Conservation (phyloP, 495 filamentous ascomycete genomes). For the Aspergillus panamensis region DNA sequence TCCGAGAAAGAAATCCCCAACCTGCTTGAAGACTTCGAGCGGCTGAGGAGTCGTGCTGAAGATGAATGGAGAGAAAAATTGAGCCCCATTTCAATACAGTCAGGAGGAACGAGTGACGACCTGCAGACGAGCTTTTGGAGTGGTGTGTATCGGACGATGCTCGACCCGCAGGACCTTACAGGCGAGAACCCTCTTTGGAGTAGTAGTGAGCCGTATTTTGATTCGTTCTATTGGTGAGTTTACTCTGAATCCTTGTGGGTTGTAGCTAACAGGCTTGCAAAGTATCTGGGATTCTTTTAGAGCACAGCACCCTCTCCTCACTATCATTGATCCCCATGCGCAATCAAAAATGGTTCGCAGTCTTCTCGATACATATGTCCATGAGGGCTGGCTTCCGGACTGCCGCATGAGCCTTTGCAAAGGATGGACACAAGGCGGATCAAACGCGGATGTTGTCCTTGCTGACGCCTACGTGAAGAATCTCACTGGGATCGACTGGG, state of each 20-base stretch:
- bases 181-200: constrained; percentile 69
- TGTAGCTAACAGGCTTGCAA: constrained; percentile 13
- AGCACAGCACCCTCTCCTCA: constrained; percentile 61
- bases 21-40: constrained; percentile 32
- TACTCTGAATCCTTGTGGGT: background rate
- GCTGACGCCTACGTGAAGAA: constrained; percentile 73
- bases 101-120: constrained; percentile 50
- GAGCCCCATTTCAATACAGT: constrained; percentile 45
- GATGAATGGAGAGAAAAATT: constrained; percentile 48
- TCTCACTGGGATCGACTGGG: constrained; percentile 62
- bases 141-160: constrained; percentile 52
- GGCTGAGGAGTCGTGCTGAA: constrained; percentile 41
- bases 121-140: constrained; percentile 58
- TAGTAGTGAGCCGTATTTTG: constrained; percentile 61
- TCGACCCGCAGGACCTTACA: constrained; percentile 69
- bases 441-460: constrained; percentile 69
- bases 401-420: constrained; percentile 67
- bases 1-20: constrained; percentile 57
- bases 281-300: constrained; percentile 60
- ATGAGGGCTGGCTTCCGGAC: constrained; percentile 65
- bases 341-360: constrained; percentile 64
- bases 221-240: constrained; percentile 51
- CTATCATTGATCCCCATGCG: constrained; percentile 58
- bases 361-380: constrained; percentile 65
- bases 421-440: constrained; percentile 67